Base-by-base conservation (phyloP, 2,329 filamentous ascomycete genomes). In the Hymenoscyphus fructigenus region DNA sequence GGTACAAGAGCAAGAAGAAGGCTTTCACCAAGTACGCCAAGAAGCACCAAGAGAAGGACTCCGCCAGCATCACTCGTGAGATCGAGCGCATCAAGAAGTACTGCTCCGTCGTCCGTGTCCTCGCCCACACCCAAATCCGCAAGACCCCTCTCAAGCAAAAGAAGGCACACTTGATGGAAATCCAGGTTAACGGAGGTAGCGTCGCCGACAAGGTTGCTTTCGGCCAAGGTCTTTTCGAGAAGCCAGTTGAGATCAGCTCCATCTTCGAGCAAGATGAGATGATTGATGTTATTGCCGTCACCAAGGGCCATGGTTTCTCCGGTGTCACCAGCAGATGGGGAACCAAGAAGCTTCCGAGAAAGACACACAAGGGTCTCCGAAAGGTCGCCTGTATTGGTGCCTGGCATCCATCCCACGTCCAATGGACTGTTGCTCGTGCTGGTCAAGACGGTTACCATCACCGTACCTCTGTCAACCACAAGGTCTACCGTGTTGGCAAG, bases 1-100 rank as follows among this genome's bases (percentile, higher is more conserved):
- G 95, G 95, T 99, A 99, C 91, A 97, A 97, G 91, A 93, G 89
- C 88, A 99, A 99, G 93, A 98, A 97, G 92, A 99, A 99, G 94
- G 95, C 95, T 70, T 99, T 99, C 88, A 99, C 95, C 88, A 97
- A 96, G 88, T 99, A 99, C 85, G 92, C 95, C 87, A 99, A 98
- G 92, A 94, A 96, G 90, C 92, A 98, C 90, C 93, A 94, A 72
- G 94, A 98, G 87, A 90, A 84, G 85, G 91, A 83, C 83, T 93
- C 92, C 78, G 85, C 91, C 76, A 93, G 92, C 78, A 91, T 98
- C 86, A 93, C 91, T 82, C 91, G 92, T 80, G 95, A 99, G 84
- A 89, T 99, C 79, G 95, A 98, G 91, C 93, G 95, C 84, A 98
- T 99, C 85, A 97, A 97, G 92, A 98, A 98, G 88, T 99, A 99